Evolutionary conservation across 192 early-diverging fungal genomes (phyloP).

Genomic region (Coemansia erecta): DNA sequence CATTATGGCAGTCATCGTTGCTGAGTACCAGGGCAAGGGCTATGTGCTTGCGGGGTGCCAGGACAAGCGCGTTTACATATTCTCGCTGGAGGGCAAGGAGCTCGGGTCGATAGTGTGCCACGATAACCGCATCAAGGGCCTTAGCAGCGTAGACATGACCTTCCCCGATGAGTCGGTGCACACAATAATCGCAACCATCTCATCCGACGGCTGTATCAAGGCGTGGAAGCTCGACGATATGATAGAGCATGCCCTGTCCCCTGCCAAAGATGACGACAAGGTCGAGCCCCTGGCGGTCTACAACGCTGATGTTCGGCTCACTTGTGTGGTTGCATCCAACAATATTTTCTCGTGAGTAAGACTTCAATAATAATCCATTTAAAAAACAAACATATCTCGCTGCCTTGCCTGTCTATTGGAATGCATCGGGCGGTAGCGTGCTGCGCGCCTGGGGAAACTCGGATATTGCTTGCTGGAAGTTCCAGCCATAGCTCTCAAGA

Average conservation of each 20-base stretch:
- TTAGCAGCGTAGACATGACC: conserved; percentile 29
- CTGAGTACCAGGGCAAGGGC: conserved; percentile 16
- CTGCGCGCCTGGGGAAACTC: conserved; percentile 42
- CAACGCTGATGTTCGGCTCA: conserved; percentile 61
- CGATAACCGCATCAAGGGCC: conserved; percentile 40
- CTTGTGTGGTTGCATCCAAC: conserved; percentile 47
- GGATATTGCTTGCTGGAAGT: conserved; percentile 41
- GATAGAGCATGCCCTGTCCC: conserved; percentile 23
- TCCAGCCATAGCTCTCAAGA: conserved; percentile 46
- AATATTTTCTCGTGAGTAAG: conserved; percentile 8
- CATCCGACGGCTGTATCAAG: conserved; percentile 73
- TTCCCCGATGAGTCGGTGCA: conserved; percentile 33
- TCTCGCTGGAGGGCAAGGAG: conserved; percentile 38
- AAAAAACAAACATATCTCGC: neutral
- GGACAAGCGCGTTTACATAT: conserved; percentile 48
- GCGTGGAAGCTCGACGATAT: conserved; percentile 64
- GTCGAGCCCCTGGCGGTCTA: conserved; percentile 52
- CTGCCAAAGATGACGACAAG: conserved; percentile 1
- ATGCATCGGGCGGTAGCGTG: conserved; percentile 38
- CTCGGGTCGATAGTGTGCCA: conserved; percentile 34
- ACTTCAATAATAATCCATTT: neutral
- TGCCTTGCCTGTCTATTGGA: conserved; percentile 16
- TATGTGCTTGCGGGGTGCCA: conserved; percentile 45
- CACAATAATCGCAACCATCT: conserved; percentile 57
- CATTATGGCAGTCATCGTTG: conserved; percentile 29